These are phyloP conservation scores for Hemisphaericaspora lyxosophila DNA, from an alignment of 1,139 yeast genomes.

Conservation along the genomic window DNA sequence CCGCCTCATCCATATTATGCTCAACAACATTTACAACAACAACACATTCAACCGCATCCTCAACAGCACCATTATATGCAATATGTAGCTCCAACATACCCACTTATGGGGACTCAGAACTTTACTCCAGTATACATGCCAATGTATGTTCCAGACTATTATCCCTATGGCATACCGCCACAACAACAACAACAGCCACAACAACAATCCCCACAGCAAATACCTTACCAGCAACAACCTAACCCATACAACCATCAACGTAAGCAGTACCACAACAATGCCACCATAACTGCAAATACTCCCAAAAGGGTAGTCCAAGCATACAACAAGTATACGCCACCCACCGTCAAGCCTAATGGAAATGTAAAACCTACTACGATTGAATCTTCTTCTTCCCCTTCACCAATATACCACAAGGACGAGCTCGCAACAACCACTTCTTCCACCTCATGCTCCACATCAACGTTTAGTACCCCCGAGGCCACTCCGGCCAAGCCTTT, in stretches of 20 bases:
- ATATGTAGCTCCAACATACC: slow-evolving; percentile 15
- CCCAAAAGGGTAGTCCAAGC: slow-evolving; percentile 1
- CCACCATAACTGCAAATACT: not conserved
- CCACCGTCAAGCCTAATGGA: not conserved
- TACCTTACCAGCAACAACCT: slow-evolving; percentile 1
- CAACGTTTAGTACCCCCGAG: slow-evolving; percentile 5
- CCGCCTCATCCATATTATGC: slow-evolving; percentile 16
- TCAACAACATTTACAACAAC: slow-evolving; percentile 19
- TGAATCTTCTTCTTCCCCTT: slow-evolving; percentile 4
- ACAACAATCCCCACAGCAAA: not conserved
- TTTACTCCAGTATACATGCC: slow-evolving; percentile 8
- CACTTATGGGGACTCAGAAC: slow-evolving; percentile 15
- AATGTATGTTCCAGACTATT: slow-evolving; percentile 6
- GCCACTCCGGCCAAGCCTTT: slow-evolving; percentile 4
- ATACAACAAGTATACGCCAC: slow-evolving; percentile 1
- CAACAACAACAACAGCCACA: slow-evolving; percentile 7
- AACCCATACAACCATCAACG: slow-evolving; percentile 2
- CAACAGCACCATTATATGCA: slow-evolving; percentile 25
- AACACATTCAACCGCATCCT: slow-evolving; percentile 17
- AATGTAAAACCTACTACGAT: slow-evolving; percentile 1
- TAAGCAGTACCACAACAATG: too few relatives aligned
- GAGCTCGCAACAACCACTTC: slow-evolving; percentile 2
- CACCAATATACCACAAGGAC: slow-evolving; percentile 4
- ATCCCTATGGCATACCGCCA: slow-evolving; percentile 8
- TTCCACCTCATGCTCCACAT: slow-evolving; percentile 4